Evolutionary conservation across 805 yeast genomes (phyloP), one percentile per base, ranked within the genome.

Genomic region (Starmerella asiatica): DNA sequence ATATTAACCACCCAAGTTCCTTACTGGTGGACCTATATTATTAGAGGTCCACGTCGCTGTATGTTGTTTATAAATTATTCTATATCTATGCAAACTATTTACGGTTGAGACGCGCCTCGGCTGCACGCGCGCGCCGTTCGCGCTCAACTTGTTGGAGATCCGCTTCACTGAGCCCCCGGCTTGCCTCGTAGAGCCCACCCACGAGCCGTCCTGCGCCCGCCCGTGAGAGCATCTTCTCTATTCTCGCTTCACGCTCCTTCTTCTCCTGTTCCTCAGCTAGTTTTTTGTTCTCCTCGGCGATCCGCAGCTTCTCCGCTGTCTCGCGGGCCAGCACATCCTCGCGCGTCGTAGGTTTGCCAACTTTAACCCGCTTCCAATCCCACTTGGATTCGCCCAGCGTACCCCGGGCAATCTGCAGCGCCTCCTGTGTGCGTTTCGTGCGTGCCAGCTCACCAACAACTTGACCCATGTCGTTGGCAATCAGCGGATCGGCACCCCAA

Each of bases 51-150:
- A n/a, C n/a, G n/a, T n/a, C n/a, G n/a, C n/a, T n/a, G n/a, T n/a
- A n/a, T n/a, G n/a, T n/a, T n/a, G n/a, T n/a, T n/a, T n/a, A n/a
- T n/a, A n/a, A n/a, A n/a, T n/a, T n/a, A n/a, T n/a, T n/a, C n/a
- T n/a, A n/a, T n/a, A n/a, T n/a, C n/a, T n/a, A n/a, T n/a, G n/a
- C n/a, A n/a, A n/a, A n/a, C n/a, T 21, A 23, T 18, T 5, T 5
- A 43, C 52, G 59, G 39, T 63, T 67, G 52, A 82, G 51, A 50
- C 98, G 68, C 0, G 88, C 94, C 57, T 91, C 97, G 0, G 94
- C 96, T 0, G 98, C 98, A 40, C 97, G 70, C 1, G 96, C 96
- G 39, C 97, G 68, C 54, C 86, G 86, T 53, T 91, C 98, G 44
- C 98, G 72, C 80, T 86, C 85, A 17, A 91, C 61, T 52, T 76